Percentiles rank a stretch among this genome's conserved stretches.
Evolutionary conservation across 2,329 filamentous ascomycete species (phyloP).

Genomic region (Trichoderma guizhouense): DNA sequence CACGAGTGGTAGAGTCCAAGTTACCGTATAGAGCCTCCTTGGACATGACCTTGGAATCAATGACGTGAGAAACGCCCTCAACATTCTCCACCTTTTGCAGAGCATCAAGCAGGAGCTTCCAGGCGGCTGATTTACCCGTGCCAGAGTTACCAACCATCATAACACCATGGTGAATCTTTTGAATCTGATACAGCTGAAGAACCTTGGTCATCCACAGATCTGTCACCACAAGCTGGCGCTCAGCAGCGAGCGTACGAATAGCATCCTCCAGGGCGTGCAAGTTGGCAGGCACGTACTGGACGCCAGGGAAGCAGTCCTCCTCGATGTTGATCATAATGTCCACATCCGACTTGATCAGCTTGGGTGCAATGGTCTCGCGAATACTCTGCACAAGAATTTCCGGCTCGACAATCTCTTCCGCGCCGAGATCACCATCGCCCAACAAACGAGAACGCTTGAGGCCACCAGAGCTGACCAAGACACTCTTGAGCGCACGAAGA

Average conservation of each 20-base stretch:
- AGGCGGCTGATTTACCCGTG: conserved; percentile 93
- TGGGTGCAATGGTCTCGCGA: conserved; percentile 95
- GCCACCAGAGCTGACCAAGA: conserved; percentile 94
- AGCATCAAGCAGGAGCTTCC: conserved; percentile 88
- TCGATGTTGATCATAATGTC: conserved; percentile 85
- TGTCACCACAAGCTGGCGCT: conserved; percentile 83
- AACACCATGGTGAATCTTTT: conserved; percentile 96
- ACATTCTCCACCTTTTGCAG: conserved; percentile 85
- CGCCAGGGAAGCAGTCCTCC: conserved; percentile 80
- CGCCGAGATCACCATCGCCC: conserved; percentile 52
- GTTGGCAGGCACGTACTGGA: conserved; percentile 88
- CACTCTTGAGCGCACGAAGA: conserved; percentile 95
- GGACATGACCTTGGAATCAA: conserved; percentile 99
- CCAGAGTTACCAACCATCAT: conserved; percentile 99
- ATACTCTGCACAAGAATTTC: conserved; percentile 99
- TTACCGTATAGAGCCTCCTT: conserved; percentile 97
- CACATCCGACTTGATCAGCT: conserved; percentile 89
- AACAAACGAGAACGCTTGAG: conserved; percentile 85
- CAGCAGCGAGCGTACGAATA: conserved; percentile 76
- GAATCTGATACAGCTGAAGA: conserved; percentile 95
- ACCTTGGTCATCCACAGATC: conserved; percentile 98
- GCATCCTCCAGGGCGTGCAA: conserved; percentile 75
- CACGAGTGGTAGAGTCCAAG: conserved; percentile 91
- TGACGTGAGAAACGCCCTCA: conserved; percentile 94
- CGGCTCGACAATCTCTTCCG: conserved; percentile 77